Base-by-base conservation (phyloP, 768 basidiomycete genomes). In the Pleurotus platypus region DNA sequence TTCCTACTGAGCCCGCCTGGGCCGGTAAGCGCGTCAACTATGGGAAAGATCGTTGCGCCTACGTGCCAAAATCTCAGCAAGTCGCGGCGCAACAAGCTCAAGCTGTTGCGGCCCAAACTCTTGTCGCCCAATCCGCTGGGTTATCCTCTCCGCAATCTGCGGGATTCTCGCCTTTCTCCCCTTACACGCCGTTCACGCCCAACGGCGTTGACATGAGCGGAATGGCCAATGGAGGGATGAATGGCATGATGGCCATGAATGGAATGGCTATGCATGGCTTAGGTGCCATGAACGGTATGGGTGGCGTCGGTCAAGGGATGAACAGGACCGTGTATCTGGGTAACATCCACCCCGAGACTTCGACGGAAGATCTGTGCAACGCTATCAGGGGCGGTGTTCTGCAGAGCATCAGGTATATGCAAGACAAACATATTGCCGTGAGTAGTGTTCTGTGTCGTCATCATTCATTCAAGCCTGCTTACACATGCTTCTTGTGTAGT, bases 31-130 rank as follows among this genome's bases (percentile, higher is more conserved):
- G 95, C 47, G 93, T 99, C 71, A 96, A 94, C 72, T 99, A 95
- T 65, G 96, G 96, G 66, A 99, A 99, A 72, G 97, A 99, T 69
- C 92, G 96, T 56, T 98, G 96, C 62, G 95, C 95, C 9, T 98
- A 97, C 69, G 90, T 98, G 22, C 97, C 97, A 62, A 98, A 92
- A 75, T 94, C 89, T 37, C 95, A 89, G 72, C 94, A 90, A 74
- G 93, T 85, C 0, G 90, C 90, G 8, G 90, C 90, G 2, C 89
- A 90, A 63, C 89, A 89, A 49, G 90, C 90, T 5, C 90, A 92
- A 65, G 89, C 87, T 22, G 90, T 88, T n/a, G 90, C 90, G 4
- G 90, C 90, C 0, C 90, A 92, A 67, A 87, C 76, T 2, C 71
- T 77, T 48, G 77, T 78, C 46, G 88, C 88, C 0, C 89, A 90